phyloP scores from a whole-genome alignment of 805 yeast genomes.

The Ogataea trehalophila region DNA sequence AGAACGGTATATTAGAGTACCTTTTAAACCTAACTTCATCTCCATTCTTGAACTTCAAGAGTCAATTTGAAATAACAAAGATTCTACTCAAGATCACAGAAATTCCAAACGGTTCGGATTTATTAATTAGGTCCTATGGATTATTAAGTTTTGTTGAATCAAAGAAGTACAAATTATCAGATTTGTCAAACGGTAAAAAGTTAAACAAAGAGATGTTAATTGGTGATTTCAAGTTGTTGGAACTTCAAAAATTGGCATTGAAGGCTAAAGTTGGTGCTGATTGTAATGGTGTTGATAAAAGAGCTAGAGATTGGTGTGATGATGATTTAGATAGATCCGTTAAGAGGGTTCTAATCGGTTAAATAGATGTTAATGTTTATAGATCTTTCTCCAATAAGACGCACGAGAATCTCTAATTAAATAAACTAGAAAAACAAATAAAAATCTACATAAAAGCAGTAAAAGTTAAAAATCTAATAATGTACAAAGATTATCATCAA shows the following conservation, averaged over 20 bases:
- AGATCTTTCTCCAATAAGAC: no score
- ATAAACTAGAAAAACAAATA: no score
- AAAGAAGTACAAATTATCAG: conserved; percentile 2
- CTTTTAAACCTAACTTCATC: conserved; percentile 48
- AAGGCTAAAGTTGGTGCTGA: conserved; percentile 39
- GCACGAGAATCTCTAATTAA: no score
- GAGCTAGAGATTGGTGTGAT: conserved; percentile 58
- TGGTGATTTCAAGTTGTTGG: conserved; percentile 33
- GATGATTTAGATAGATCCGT: conserved; percentile 42
- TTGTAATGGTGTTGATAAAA: conserved; percentile 38
- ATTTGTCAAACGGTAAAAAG: conserved; percentile 7
- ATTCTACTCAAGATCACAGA: conserved; percentile 44
- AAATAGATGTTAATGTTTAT: no score
- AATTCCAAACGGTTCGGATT: conserved; percentile 54
- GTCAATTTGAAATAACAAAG: conserved; percentile 36
- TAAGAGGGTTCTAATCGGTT: conserved; percentile 35
- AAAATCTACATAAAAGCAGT: no score
- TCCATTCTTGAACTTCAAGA: conserved; percentile 40
- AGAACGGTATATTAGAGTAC: conserved; percentile 64
- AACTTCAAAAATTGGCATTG: conserved; percentile 41
- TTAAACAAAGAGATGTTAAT: conserved; percentile 11
- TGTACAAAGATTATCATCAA: neutral
- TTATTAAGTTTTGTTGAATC: conserved; percentile 36
- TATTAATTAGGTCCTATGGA: conserved; percentile 56
- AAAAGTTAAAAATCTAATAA: no score